Evolutionary conservation across 495 filamentous ascomycete genomes (phyloP).

Genomic region (Coniosporium apollinis): DNA sequence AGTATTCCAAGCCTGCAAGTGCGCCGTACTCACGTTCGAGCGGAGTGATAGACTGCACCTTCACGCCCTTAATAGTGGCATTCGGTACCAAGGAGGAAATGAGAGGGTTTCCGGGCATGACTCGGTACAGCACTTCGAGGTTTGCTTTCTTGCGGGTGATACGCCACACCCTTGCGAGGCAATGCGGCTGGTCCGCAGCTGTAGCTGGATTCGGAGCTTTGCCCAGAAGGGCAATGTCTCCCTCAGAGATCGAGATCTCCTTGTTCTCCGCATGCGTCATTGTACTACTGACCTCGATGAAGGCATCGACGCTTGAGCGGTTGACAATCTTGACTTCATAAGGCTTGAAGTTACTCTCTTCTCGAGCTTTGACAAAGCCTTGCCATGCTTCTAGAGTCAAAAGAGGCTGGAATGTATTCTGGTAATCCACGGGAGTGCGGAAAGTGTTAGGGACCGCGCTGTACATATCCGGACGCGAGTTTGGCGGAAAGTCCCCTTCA

Average conservation of each 20-base stretch:
- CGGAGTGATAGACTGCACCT: conserved; percentile 73
- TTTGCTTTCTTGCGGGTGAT: conserved; percentile 62
- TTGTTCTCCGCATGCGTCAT: conserved; percentile 53
- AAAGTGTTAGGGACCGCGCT: conserved; percentile 60
- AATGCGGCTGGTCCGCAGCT: conserved; percentile 49
- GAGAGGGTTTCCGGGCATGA: conserved; percentile 46
- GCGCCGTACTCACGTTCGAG: conserved; percentile 92
- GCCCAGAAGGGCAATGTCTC: conserved; percentile 76
- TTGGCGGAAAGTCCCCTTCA: conserved; percentile 64
- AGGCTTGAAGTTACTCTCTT: conserved; percentile 61
- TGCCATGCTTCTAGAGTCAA: conserved; percentile 93
- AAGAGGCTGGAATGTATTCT: conserved; percentile 77
- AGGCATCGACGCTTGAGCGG: conserved; percentile 77
- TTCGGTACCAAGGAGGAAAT: conserved; percentile 36
- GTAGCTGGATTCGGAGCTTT: conserved; percentile 47
- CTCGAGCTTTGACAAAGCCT: conserved; percentile 72
- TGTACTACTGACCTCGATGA: conserved; percentile 74
- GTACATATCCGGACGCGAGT: conserved; percentile 48
- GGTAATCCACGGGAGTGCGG: conserved; percentile 56
- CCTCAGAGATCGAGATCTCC: conserved; percentile 58
- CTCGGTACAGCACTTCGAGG: conserved; percentile 68
- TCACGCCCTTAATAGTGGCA: conserved; percentile 51
- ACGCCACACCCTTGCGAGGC: conserved; percentile 67
- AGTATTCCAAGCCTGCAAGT: conserved; percentile 76
- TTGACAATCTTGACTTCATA: conserved; percentile 74